A percentile compares a stretch with the other conserved stretches of the same genome.
Evolutionary conservation across 768 basidiomycete genomes (phyloP).

Genomic region (Macrolepiota dolichaula): DNA sequence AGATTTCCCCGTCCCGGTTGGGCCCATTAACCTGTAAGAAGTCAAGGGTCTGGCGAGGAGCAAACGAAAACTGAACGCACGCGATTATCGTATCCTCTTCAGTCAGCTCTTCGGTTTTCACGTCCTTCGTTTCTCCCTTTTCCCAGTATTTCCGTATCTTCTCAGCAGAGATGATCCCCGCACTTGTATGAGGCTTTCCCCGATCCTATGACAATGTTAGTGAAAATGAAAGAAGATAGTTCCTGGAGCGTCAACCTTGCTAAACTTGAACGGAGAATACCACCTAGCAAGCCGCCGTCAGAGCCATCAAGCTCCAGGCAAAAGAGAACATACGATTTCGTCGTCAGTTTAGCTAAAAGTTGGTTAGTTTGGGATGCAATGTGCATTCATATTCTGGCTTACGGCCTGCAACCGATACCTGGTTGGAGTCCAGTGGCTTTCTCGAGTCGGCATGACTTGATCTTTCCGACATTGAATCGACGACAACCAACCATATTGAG

Average conservation of each 20-base stretch:
- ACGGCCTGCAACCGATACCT: not conserved
- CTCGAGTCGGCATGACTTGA: not conserved
- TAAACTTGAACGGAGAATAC: not conserved
- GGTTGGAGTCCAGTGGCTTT: not conserved
- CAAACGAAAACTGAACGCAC: not conserved
- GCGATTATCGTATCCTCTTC: constrained; percentile 7
- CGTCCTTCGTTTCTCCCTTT: not conserved
- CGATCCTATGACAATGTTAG: not conserved
- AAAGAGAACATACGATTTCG: not conserved
- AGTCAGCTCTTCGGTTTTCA: constrained; percentile 4
- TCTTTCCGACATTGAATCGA: not conserved
- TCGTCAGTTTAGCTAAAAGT: not conserved
- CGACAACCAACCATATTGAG: not conserved
- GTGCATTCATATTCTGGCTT: not conserved
- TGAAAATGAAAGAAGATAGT: not conserved
- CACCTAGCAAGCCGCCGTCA: not conserved
- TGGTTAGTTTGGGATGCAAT: not conserved
- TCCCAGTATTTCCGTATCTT: not conserved
- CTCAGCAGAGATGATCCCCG: not conserved
- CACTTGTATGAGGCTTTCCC: not conserved
- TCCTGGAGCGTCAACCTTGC: not conserved
- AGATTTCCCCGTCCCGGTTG: constrained; percentile 19
- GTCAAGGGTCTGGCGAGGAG: not conserved
- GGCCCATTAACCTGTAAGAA: constrained; percentile 13
- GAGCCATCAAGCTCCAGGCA: not conserved